Conservation (phyloP, 306 rosid species). For the Arachis hypogaea region DNA sequence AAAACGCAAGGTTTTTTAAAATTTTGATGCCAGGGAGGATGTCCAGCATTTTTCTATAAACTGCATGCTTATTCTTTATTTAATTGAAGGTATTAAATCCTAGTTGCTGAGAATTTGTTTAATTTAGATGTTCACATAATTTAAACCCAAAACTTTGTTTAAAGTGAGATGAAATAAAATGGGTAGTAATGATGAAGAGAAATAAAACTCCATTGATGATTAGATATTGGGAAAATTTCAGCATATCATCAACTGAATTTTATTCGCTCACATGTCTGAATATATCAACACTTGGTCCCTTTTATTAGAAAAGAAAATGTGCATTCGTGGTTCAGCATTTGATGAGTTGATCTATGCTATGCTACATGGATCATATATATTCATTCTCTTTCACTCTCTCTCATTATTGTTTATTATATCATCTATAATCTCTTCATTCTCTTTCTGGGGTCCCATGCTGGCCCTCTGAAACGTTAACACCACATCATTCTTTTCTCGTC, state of each 20-base stretch:
- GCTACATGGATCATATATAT: no score
- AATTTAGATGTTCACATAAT: no score
- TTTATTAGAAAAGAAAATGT: slow-evolving; percentile 6
- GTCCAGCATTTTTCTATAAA: no score
- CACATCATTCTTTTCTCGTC: slow-evolving; percentile 52
- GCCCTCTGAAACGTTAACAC: slow-evolving; percentile 38
- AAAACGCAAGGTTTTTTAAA: no score
- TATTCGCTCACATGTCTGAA: not conserved
- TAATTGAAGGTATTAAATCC: no score
- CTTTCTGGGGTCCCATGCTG: slow-evolving; percentile 32
- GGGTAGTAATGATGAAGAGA: slow-evolving; percentile 1
- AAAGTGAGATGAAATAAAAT: slow-evolving; percentile 1
- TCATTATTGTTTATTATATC: no score
- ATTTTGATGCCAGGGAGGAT: no score
- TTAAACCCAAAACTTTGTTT: not conserved
- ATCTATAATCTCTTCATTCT: not conserved
- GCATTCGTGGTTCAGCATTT: slow-evolving; percentile 49
- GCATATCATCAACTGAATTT: not conserved
- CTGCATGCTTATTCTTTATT: no score
- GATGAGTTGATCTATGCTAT: slow-evolving; percentile 32
- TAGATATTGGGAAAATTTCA: no score
- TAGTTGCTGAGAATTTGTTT: no score
- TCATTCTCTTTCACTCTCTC: slow-evolving; percentile 15
- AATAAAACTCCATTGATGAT: not conserved
- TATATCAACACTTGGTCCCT: not conserved